Conservation (phyloP, 768 basidiomycete species). For the Mycena rosella region DNA sequence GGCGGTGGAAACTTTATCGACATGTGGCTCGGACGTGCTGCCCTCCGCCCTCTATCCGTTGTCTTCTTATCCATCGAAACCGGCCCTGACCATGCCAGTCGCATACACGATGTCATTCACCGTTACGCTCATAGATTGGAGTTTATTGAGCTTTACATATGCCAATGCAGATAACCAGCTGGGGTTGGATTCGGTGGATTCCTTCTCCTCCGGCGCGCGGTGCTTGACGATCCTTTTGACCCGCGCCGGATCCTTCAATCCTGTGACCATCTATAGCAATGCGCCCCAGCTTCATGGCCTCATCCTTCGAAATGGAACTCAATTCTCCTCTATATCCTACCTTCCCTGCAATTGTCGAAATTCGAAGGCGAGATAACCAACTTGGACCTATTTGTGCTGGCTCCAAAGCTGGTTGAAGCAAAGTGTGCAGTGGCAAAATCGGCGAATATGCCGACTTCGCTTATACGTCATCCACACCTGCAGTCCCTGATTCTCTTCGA, state of each 20-base stretch:
- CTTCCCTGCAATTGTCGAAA: constrained; percentile 4
- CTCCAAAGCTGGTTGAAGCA: constrained; percentile 1
- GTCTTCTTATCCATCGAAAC: neutral
- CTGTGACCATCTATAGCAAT: neutral
- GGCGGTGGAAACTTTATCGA: neutral
- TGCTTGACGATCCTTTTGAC: neutral
- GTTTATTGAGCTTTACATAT: constrained; percentile 7
- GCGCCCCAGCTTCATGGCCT: constrained; percentile 7
- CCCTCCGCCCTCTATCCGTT: constrained; percentile 1
- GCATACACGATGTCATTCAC: constrained; percentile 15
- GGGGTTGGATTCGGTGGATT: neutral
- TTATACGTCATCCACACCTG: neutral
- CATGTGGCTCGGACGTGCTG: constrained; percentile 9
- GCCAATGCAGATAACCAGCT: neutral
- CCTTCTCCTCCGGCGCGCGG: constrained; percentile 6
- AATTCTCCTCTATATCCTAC: neutral
- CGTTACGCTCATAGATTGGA: constrained; percentile 1
- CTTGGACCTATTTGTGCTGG: neutral
- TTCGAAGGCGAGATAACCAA: neutral
- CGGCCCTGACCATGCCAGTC: neutral
- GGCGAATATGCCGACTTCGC: neutral
- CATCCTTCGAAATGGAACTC: neutral
- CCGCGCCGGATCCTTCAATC: neutral
- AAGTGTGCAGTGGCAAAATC: neutral
- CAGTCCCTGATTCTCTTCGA: no score